Evolutionary conservation across 441 rosid species (phyloP).

Genomic region (Adansonia gregorii): DNA sequence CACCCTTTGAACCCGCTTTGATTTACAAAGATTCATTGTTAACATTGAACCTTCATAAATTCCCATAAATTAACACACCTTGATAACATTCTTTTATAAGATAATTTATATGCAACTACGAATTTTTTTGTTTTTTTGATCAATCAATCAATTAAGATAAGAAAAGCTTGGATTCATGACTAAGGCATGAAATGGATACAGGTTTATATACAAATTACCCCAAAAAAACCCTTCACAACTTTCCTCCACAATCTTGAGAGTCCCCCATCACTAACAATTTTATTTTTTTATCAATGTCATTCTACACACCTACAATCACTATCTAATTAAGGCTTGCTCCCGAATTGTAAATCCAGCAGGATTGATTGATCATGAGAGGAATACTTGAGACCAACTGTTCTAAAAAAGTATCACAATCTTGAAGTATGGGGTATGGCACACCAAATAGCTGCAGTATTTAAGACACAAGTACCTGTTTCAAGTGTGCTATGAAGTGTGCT

Average conservation of each 20-base stretch:
- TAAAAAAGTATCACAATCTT: not conserved
- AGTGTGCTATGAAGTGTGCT: not conserved
- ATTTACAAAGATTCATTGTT: constrained; percentile 63
- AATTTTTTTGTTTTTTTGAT: too few species aligned
- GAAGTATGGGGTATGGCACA: not conserved
- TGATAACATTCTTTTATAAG: too few species aligned
- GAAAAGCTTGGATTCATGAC: not conserved
- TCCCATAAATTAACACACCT: constrained; percentile 48
- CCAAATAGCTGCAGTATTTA: not conserved
- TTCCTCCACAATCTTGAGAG: not conserved
- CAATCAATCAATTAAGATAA: constrained; percentile 31
- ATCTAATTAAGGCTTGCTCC: not conserved
- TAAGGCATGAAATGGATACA: not conserved
- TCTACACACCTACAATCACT: not conserved
- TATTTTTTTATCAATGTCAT: not conserved
- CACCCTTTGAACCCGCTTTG: constrained; percentile 72
- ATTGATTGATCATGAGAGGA: not conserved
- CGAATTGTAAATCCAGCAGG: not conserved
- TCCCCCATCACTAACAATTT: not conserved
- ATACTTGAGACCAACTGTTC: not conserved
- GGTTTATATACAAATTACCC: not conserved
- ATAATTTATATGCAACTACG: too few species aligned
- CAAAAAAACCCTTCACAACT: not conserved
- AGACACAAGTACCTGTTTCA: not conserved
- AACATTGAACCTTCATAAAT: constrained; percentile 72